Evolutionary conservation across 2,329 filamentous ascomycete genomes (phyloP).

Genomic region (Bipolaris victoriae): DNA sequence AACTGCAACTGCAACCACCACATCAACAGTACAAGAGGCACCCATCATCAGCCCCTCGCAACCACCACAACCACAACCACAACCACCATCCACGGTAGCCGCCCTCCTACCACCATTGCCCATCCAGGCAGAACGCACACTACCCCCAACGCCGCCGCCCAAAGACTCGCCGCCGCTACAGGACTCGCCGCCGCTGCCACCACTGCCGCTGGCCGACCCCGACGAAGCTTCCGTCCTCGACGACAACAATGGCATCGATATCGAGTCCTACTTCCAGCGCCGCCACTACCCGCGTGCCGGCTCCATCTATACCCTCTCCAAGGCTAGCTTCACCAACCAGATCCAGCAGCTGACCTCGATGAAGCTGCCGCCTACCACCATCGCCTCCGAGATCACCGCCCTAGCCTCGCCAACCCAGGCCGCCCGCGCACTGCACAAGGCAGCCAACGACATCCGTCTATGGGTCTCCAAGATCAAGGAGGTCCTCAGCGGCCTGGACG

Average conservation of each 20-base stretch:
- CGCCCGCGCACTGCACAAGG: constrained; percentile 79
- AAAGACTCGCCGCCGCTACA: constrained; percentile 15
- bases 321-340: constrained; percentile 91
- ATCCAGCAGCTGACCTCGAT: constrained; percentile 90
- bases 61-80: constrained; percentile 39
- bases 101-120: neutral
- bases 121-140: constrained; percentile 1
- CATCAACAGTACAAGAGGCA: constrained; percentile 37
- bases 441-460: constrained; percentile 87
- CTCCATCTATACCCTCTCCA: constrained; percentile 92
- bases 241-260: constrained; percentile 53
- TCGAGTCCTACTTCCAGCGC: constrained; percentile 70
- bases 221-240: constrained; percentile 44
- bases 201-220: constrained; percentile 41
- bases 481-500: constrained; percentile 85
- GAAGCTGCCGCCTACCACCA: constrained; percentile 81
- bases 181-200: constrained; percentile 35
- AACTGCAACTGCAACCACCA: constrained; percentile 20
- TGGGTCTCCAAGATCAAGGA: constrained; percentile 95
- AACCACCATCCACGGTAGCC: constrained; percentile 18
- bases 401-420: constrained; percentile 87
- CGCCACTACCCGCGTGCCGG: constrained; percentile 66
- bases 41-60: neutral
- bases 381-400: constrained; percentile 81
- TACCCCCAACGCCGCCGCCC: constrained; percentile 13